Conservation (phyloP, 768 basidiomycete genomes). For the Leccinum arenicola region DNA sequence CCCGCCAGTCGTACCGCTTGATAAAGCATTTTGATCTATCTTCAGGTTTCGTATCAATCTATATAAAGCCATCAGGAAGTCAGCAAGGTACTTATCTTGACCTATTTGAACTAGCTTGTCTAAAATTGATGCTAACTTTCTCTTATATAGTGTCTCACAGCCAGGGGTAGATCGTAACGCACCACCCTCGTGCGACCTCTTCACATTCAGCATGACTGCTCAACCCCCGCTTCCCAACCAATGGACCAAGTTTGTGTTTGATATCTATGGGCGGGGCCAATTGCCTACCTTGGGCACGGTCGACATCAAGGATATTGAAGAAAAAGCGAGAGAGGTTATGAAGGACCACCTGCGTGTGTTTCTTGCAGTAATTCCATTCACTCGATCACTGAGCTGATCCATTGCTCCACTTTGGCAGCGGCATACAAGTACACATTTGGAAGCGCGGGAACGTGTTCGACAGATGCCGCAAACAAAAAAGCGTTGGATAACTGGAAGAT, state of each 20-base stretch:
- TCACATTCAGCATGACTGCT: conserved; percentile 16
- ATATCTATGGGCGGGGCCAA: conserved; percentile 19
- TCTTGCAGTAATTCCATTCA: neutral
- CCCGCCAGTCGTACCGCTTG: neutral
- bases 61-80: no score
- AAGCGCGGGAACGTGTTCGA: conserved; percentile 69
- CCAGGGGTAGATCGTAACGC: no score
- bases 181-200: neutral
- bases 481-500: conserved; percentile 69
- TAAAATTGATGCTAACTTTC: neutral
- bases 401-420: conserved; percentile 33
- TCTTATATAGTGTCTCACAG: neutral
- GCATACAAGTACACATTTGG: conserved; percentile 77
- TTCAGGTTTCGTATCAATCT: neutral
- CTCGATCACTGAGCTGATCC: neutral
- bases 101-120: no score
- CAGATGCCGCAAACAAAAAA: conserved; percentile 61
- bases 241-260: conserved; percentile 27
- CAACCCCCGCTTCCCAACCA: conserved; percentile 17
- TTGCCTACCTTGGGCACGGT: conserved; percentile 52
- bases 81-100: no score
- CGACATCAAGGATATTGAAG: conserved; percentile 58
- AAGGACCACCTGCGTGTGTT: conserved; percentile 53
- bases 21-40: neutral
- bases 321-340: conserved; percentile 60